Evolutionary conservation across 768 basidiomycete species (phyloP).

Genomic region (Pleurotus giganteus): DNA sequence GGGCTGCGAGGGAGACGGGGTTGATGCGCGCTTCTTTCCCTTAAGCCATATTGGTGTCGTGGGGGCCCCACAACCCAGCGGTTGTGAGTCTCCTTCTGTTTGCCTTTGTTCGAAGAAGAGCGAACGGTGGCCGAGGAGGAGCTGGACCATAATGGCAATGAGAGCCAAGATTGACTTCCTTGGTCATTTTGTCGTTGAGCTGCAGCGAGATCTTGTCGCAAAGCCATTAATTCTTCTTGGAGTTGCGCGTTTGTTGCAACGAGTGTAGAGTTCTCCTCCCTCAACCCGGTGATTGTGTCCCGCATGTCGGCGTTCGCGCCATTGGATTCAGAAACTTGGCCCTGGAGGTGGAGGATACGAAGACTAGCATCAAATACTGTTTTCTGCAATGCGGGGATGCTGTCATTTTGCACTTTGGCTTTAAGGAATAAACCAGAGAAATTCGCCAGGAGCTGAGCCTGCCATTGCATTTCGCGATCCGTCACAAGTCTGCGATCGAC

Average conservation of each 20-base stretch:
- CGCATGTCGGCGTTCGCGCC: constrained; percentile 23
- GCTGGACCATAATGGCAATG: neutral
- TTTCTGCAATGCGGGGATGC: constrained; percentile 22
- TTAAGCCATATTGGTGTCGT: neutral
- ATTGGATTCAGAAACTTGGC: constrained; percentile 36
- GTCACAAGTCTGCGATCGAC: constrained; percentile 43
- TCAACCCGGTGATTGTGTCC: constrained; percentile 21
- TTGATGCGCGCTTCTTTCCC: neutral
- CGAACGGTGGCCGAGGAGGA: neutral
- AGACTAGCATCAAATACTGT: constrained; percentile 50
- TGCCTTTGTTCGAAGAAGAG: constrained; percentile 1
- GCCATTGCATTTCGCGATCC: constrained; percentile 53
- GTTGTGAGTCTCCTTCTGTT: neutral
- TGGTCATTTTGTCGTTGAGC: neutral
- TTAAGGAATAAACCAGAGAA: constrained; percentile 59
- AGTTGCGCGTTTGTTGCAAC: constrained; percentile 12
- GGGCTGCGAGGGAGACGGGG: neutral
- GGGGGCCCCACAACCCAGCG: neutral
- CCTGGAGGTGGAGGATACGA: constrained; percentile 39
- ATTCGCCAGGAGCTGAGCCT: constrained; percentile 59
- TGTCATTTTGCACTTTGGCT: constrained; percentile 23
- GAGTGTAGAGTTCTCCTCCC: constrained; percentile 22
- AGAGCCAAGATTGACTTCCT: neutral
- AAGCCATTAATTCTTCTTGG: constrained; percentile 3
- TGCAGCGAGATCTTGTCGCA: neutral